Evolutionary conservation across 2,329 filamentous ascomycete species (phyloP), one percentile per base, ranked within the genome.

Genomic region (Clonostachys byssicola): DNA sequence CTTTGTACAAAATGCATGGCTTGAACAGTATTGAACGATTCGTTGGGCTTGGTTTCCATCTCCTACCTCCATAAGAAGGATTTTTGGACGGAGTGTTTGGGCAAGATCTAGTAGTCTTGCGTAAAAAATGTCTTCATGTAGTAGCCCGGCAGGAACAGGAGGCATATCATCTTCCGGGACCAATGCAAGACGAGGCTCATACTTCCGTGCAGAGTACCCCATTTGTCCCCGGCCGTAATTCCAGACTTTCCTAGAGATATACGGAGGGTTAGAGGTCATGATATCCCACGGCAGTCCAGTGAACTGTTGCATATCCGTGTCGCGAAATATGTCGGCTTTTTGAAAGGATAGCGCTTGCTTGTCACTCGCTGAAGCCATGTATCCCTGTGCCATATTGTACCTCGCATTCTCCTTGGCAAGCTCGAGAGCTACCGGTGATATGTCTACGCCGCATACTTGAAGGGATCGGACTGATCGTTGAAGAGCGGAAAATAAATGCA

Each of bases 261-360:
- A 97, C 1, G 94, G 94, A 14, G 94, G 94, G 59, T 99, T 99
- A 2, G 88, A 88, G 35, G 94, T 79, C 2, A 99, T 66, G 5
- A 97, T 68, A 51, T 95, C 84, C 58, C 63, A 77, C 4, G 36
- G 54, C 14, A 42, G 45, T 9, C 41, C 40, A 1, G 59, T 41
- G 3, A 68, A 49, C 3, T 48, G 34, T 4, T 51, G 40, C 45
- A 73, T 62, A 50, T 66, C 67, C 34, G 55, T 58, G 14, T 74
- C 64, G 7, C 61, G 58, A 51, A 82, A 81, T 13, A 83, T 63
- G 49, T 83, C 68, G 2, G 71, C 75, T 16, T 65, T 60, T 14
- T 63, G 56, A 51, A 86, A 82, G 1, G 52, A 49, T 5, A 82
- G 57, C 12, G 38, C 51, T 42, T 63, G 60, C 8, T 47, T 42